Evolutionary conservation across 371 early-diverging fungal species (phyloP).

Genomic region (Mucor irregularis): DNA sequence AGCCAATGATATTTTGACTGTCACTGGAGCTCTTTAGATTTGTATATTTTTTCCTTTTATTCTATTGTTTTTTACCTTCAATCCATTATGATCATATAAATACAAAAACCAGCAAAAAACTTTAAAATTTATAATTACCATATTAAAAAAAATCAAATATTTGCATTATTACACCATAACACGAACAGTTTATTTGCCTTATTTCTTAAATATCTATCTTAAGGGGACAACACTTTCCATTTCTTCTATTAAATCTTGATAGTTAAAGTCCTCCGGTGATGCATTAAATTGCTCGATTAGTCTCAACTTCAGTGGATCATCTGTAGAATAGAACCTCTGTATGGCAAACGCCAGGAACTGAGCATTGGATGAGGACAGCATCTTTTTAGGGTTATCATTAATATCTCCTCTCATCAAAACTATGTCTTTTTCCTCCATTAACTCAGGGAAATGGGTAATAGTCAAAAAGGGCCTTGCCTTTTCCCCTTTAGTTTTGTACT

Average conservation of each 20-base stretch:
- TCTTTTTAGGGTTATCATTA: conserved; percentile 44
- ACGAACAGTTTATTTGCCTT: too few relatives aligned
- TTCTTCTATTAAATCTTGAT: conserved; percentile 65
- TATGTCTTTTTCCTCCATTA: conserved; percentile 71
- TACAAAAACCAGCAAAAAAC: not conserved
- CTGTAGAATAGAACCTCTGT: conserved; percentile 87
- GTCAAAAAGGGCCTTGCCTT: conserved; percentile 82
- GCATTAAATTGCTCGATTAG: conserved; percentile 78
- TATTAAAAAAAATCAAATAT: conserved; percentile 1
- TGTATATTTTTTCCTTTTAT: conserved; percentile 11
- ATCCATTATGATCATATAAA: not conserved
- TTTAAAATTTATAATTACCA: too few relatives aligned
- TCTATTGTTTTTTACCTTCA: not conserved
- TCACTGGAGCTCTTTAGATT: conserved; percentile 65
- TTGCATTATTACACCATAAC: not conserved
- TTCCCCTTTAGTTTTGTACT: conserved; percentile 81
- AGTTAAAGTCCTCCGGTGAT: conserved; percentile 71
- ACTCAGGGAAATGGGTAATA: conserved; percentile 85
- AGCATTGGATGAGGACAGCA: conserved; percentile 68
- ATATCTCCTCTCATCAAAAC: conserved; percentile 90
- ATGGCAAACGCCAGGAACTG: conserved; percentile 77
- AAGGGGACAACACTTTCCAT: conserved; percentile 32
- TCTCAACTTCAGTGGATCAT: conserved; percentile 57
- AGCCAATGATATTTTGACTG: conserved; percentile 75
- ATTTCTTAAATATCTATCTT: not conserved